Evolutionary conservation across 495 filamentous ascomycete species (phyloP).

Genomic region (Trichoderma gamsii): DNA sequence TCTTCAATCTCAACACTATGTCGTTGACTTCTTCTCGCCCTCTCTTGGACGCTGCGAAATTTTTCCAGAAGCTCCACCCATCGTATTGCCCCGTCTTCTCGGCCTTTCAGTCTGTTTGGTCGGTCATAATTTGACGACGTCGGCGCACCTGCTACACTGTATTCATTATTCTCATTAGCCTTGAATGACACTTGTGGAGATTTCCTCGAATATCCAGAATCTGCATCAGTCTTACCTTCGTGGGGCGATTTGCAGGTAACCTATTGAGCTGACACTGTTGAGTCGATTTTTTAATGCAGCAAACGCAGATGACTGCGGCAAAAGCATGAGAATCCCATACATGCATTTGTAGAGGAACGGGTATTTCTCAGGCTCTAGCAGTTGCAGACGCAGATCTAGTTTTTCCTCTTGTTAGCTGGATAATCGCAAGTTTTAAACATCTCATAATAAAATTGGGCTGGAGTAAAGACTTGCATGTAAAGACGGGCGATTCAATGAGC

Average conservation of each 20-base stretch:
- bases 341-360: constrained; percentile 98
- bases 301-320: constrained; percentile 95
- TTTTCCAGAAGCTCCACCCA: constrained; percentile 97
- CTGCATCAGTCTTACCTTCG: constrained; percentile 60
- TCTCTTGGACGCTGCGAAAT: constrained; percentile 84
- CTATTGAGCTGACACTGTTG: constrained; percentile 93
- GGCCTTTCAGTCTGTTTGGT: constrained; percentile 71
- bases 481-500: constrained; percentile 93
- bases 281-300: constrained; percentile 94
- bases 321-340: constrained; percentile 94
- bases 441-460: neutral
- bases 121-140: constrained; percentile 61
- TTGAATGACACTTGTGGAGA: constrained; percentile 16
- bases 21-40: constrained; percentile 49
- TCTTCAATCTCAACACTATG: constrained; percentile 36
- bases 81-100: constrained; percentile 76
- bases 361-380: constrained; percentile 95
- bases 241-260: constrained; percentile 78
- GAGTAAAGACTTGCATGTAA: constrained; percentile 63
- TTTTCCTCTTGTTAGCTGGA: neutral
- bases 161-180: constrained; percentile 21
- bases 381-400: constrained; percentile 84
- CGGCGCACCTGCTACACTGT: constrained; percentile 42
- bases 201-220: neutral
- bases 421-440: neutral